These are phyloP conservation scores for Coniella lustricola DNA, from an alignment of 2,329 filamentous ascomycete species.

Conservation along the genomic window DNA sequence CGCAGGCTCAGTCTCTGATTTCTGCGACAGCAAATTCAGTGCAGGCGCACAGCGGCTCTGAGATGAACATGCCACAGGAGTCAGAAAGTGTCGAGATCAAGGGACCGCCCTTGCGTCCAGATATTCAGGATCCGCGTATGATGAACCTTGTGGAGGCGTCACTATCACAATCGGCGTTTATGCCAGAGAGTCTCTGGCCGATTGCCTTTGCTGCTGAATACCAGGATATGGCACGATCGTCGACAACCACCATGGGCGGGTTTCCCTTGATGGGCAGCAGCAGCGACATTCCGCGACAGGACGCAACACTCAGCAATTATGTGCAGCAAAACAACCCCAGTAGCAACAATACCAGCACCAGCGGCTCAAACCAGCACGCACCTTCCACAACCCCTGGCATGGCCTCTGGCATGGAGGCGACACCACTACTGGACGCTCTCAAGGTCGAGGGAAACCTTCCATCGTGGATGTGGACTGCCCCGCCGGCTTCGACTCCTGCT, in stretches of 20 bases:
- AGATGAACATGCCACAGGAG: background rate
- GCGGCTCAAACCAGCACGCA: background rate
- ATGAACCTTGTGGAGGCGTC: conserved; percentile 29
- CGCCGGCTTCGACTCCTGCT: conserved; percentile 15
- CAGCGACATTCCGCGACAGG: conserved; percentile 18
- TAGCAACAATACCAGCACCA: background rate
- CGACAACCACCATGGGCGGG: background rate
- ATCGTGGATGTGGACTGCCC: conserved; percentile 47
- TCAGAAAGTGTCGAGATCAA: conserved; percentile 2
- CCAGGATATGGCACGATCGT: conserved; percentile 9
- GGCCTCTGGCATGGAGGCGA: conserved; percentile 10
- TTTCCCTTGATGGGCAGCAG: conserved; percentile 11
- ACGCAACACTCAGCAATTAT: conserved; percentile 12
- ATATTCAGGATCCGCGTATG: conserved; percentile 5
- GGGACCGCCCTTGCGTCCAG: conserved; percentile 10
- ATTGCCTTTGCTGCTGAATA: conserved; percentile 17
- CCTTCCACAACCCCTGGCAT: conserved; percentile 3
- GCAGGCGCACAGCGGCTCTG: background rate
- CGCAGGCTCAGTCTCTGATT: background rate
- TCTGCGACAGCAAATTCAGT: background rate
- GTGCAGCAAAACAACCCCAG: background rate
- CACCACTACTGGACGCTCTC: conserved; percentile 29
- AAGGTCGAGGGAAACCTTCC: conserved; percentile 41
- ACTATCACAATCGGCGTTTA: conserved; percentile 31
- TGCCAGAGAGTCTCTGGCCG: conserved; percentile 29